Evolutionary conservation across 2,329 filamentous ascomycete species (phyloP), one percentile per base, ranked within the genome.

Genomic region (Coniochaeta sp.): DNA sequence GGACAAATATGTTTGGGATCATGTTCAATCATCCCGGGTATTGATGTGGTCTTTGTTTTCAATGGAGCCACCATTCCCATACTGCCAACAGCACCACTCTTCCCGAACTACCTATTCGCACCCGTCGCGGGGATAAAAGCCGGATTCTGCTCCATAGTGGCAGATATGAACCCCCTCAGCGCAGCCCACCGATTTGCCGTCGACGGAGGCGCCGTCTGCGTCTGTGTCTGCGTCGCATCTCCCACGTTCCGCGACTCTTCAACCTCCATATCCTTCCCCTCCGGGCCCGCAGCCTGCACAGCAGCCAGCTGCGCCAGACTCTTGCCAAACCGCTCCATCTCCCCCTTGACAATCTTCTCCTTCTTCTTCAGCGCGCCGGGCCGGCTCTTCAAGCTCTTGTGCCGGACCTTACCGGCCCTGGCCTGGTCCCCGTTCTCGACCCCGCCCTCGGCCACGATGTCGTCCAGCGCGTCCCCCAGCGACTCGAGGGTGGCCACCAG

Each of bases 91-190:
- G 19, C 43, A 47, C n/a, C 19, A 24, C 43, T 24, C 43, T 47
- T 24, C 43, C n/a, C 5, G 2, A 24, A n/a, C 47, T 26, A 52
- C 22, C 47, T 52, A 31, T 52, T 52, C 24, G 47, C 58, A 62
- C 61, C 58, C 26, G 36, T 61, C 68, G 71, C 70, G 38, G 24
- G 64, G 44, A 79, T 72, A 70, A 96, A 96, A 3, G 89, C 90
- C 16, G 89, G 85, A 67, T 93, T 93, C 73, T 91, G 89, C 76
- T 96, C 91, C 87, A 96, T 91, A 1, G 91, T 97, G 47, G 87
- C 82, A 1, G 90, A 88, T 58, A 97, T 96, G 70, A 93, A 96
- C 11, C 81, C 86, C 67, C 93, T 85, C 73, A 98, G 72, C 17
- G 91, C 91, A 33, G 89, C 89, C 89, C 91, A 97, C 60, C 89